phyloP scores from a whole-genome alignment of 129 eudicot genomes.

The Tanacetum coccineum region DNA sequence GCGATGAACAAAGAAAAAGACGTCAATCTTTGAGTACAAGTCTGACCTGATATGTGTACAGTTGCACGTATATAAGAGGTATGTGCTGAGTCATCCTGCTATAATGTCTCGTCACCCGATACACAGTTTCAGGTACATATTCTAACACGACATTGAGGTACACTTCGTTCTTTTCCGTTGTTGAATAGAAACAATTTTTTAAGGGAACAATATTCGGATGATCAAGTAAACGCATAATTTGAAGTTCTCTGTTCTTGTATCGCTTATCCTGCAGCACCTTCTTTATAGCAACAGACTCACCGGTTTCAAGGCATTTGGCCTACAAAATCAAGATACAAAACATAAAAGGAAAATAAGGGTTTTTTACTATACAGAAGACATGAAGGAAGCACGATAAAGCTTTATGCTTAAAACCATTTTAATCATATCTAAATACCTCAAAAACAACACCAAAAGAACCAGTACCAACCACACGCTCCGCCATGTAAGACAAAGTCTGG shows the following conservation, averaged over 20 bases:
- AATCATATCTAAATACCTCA: constrained; percentile 44
- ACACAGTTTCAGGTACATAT: constrained; percentile 36
- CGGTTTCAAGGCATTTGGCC: constrained; percentile 56
- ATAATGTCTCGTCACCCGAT: constrained; percentile 33
- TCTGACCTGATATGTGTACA: constrained; percentile 39
- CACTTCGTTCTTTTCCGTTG: constrained; percentile 42
- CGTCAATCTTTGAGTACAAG: neutral
- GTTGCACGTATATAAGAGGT: constrained; percentile 33
- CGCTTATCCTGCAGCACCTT: constrained; percentile 12
- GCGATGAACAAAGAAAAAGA: neutral
- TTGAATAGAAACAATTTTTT: constrained; percentile 77
- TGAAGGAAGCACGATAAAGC: too few species aligned
- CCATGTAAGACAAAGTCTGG: constrained; percentile 50
- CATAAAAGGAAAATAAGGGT: neutral
- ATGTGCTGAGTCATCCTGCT: constrained; percentile 34
- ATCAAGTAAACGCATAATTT: constrained; percentile 71
- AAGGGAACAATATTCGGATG: constrained; percentile 70
- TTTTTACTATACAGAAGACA: neutral
- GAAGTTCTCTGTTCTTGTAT: constrained; percentile 37
- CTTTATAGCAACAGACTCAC: constrained; percentile 11
- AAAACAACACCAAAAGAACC: constrained; percentile 86
- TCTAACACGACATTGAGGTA: constrained; percentile 33
- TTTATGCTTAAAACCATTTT: too few species aligned
- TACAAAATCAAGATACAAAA: neutral
- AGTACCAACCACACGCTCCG: constrained; percentile 80